Percentiles rank a stretch among this genome's conserved stretches.
Evolutionary conservation across 169 alveolate genomes (phyloP).

Genomic region (Miamiensis avidus): DNA sequence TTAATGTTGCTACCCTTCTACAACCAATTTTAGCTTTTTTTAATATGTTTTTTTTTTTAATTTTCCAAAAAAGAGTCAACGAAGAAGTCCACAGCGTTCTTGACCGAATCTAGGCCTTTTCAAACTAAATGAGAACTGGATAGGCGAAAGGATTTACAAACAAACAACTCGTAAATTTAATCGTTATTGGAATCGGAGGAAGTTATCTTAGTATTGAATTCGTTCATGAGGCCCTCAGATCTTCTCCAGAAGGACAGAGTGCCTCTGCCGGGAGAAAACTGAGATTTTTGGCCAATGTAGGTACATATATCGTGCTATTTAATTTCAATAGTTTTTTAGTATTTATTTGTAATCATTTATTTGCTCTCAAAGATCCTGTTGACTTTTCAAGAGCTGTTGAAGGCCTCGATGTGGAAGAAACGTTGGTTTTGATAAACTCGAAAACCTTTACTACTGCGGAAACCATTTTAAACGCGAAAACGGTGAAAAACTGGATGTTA

Average conservation of each 20-base stretch:
- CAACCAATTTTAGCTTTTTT: too few relatives aligned
- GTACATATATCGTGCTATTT: background rate
- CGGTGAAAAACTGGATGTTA: conserved; percentile 90
- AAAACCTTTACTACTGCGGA: conserved; percentile 99
- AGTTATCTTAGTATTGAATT: conserved; percentile 96
- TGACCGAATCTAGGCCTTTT: conserved; percentile 72
- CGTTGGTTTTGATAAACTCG: conserved; percentile 92
- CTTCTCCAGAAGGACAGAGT: conserved; percentile 67
- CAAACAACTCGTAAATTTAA: conserved; percentile 85
- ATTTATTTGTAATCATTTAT: too few relatives aligned
- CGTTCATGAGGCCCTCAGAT: conserved; percentile 92
- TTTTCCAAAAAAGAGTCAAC: conserved; percentile 57
- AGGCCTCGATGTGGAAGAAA: conserved; percentile 94
- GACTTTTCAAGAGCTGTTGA: conserved; percentile 92
- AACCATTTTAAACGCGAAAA: conserved; percentile 96
- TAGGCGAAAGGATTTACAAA: conserved; percentile 92
- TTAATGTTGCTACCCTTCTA: too few relatives aligned
- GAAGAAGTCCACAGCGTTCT: conserved; percentile 69
- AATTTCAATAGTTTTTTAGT: background rate
- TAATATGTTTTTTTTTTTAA: conserved; percentile 23
- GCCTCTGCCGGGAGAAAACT: conserved; percentile 70
- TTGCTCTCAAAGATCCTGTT: conserved; percentile 90
- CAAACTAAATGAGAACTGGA: conserved; percentile 86
- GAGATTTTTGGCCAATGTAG: conserved; percentile 97
- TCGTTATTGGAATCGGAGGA: conserved; percentile 99